These are phyloP conservation scores for Nakazawaea ishiwadae DNA, from an alignment of 805 yeast species.

Conservation along the genomic window DNA sequence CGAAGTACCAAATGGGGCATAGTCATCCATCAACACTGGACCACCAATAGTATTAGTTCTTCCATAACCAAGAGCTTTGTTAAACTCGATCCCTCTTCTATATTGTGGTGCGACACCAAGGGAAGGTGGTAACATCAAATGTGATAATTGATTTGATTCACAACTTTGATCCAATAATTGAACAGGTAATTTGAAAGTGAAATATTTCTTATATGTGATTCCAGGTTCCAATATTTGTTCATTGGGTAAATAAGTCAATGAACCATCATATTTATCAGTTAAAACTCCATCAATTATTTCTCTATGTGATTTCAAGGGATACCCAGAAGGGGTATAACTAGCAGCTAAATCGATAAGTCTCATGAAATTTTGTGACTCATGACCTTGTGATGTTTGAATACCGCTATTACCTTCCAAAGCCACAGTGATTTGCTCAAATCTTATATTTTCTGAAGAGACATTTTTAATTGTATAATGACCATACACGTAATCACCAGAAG, in stretches of 20 bases:
- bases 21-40: slow-evolving; percentile 48
- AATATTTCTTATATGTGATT: slow-evolving; percentile 46
- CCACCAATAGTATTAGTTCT: slow-evolving; percentile 44
- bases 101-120: slow-evolving; percentile 28
- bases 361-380: slow-evolving; percentile 28
- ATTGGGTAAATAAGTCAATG: slow-evolving; percentile 31
- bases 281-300: not conserved
- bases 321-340: slow-evolving; percentile 17
- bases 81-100: slow-evolving; percentile 24
- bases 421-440: slow-evolving; percentile 60
- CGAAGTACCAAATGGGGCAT: slow-evolving; percentile 29
- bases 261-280: slow-evolving; percentile 17
- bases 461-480: slow-evolving; percentile 50
- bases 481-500: slow-evolving; percentile 62
- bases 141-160: slow-evolving; percentile 21
- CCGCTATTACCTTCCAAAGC: slow-evolving; percentile 48
- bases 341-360: slow-evolving; percentile 50
- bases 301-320: not conserved
- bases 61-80: slow-evolving; percentile 50
- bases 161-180: slow-evolving; percentile 49
- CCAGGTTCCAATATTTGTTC: slow-evolving; percentile 42
- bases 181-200: slow-evolving; percentile 52
- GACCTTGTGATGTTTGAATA: slow-evolving; percentile 15
- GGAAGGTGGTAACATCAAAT: slow-evolving; percentile 33
- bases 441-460: slow-evolving; percentile 33